Conservation (phyloP, 2,329 filamentous ascomycete species). For the Phyllosticta citriasiana region DNA sequence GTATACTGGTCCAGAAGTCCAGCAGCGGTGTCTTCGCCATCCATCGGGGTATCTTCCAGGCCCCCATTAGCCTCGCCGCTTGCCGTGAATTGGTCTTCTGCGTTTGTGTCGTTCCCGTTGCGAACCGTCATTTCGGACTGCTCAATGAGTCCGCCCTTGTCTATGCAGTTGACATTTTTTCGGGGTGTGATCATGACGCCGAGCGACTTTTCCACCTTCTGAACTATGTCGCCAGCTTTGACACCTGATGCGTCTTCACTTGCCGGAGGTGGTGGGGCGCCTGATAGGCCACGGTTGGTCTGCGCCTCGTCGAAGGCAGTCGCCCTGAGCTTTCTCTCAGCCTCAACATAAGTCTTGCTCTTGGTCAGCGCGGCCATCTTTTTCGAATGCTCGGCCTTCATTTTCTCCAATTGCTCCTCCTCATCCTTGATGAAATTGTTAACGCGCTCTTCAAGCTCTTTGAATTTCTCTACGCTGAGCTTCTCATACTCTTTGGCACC, state of each 20-base stretch:
- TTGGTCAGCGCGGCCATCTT: constrained; percentile 65
- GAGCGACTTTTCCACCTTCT: constrained; percentile 62
- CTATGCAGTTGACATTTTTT: constrained; percentile 57
- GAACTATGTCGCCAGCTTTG: constrained; percentile 61
- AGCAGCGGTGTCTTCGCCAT: constrained; percentile 38
- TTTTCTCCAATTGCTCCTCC: constrained; percentile 70
- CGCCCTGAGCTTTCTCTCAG: constrained; percentile 65
- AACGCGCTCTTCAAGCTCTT: constrained; percentile 74
- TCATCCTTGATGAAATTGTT: constrained; percentile 61
- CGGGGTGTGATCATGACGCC: constrained; percentile 56
- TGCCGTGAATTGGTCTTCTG: background rate
- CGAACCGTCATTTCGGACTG: constrained; percentile 32
- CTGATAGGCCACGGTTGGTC: constrained; percentile 18
- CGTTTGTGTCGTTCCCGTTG: constrained; percentile 16
- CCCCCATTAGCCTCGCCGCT: constrained; percentile 14
- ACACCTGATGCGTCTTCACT: constrained; percentile 22
- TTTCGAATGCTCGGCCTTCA: constrained; percentile 70
- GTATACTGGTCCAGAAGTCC: constrained; percentile 61
- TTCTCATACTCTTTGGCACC: constrained; percentile 42
- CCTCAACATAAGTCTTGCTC: constrained; percentile 57
- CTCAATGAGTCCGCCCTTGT: constrained; percentile 63
- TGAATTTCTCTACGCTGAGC: constrained; percentile 65
- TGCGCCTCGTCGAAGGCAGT: constrained; percentile 50
- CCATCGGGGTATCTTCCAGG: constrained; percentile 15
- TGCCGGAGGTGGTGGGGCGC: constrained; percentile 22